These are phyloP conservation scores for Trichoderma atrobrunneum DNA, from an alignment of 2,329 filamentous ascomycete species.

Conservation along the genomic window DNA sequence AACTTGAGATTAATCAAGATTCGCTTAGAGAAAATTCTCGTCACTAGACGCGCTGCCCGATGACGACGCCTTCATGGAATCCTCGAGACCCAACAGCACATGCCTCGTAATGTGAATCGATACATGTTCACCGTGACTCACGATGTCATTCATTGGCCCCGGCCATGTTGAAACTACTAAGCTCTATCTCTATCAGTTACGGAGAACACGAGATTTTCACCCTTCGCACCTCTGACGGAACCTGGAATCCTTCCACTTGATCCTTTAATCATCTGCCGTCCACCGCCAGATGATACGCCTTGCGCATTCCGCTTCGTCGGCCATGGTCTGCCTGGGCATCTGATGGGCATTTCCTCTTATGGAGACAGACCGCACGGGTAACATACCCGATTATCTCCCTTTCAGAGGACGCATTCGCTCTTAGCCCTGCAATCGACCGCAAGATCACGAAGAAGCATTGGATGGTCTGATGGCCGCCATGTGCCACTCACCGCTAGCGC, in stretches of 20 bases:
- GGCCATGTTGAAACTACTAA: neutral
- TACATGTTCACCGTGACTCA: neutral
- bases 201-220: neutral
- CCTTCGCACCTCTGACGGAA: neutral
- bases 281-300: neutral
- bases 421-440: neutral
- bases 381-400: neutral
- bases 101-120: neutral
- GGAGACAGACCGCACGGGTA: neutral
- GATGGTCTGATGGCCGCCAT: neutral
- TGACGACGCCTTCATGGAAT: neutral
- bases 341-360: neutral
- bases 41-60: neutral
- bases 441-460: constrained; percentile 22
- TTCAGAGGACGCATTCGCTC: neutral
- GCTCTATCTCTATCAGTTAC: no score
- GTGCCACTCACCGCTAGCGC: neutral
- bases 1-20: neutral
- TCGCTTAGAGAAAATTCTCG: neutral
- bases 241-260: neutral
- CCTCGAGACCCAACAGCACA: no score
- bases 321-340: neutral
- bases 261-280: neutral
- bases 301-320: neutral
- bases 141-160: neutral